Percentiles rank a stretch among this genome's conserved stretches.
Conservation (phyloP, 305 asterid species). For the Solanum hybrid region DNA sequence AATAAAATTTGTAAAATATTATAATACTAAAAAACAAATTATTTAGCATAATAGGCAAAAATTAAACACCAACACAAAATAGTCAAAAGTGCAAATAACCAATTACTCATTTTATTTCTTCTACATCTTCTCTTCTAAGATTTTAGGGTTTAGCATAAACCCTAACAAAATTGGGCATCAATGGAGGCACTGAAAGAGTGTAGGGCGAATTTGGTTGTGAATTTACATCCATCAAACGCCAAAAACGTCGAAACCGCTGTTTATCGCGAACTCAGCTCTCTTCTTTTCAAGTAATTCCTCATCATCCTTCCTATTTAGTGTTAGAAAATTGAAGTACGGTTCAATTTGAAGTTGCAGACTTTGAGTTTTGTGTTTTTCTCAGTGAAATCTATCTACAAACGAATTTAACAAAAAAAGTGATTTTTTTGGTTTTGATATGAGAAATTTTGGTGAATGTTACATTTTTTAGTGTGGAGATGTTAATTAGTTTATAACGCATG, state of each 20-base stretch:
- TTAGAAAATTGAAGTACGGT: background rate
- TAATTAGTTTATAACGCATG: background rate
- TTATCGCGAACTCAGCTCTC: slow-evolving; percentile 1
- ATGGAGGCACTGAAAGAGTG: slow-evolving; percentile 7
- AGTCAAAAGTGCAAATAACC: background rate
- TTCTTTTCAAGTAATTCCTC: slow-evolving; percentile 8
- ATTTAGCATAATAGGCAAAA: background rate
- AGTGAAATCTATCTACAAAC: background rate
- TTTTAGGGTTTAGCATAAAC: background rate
- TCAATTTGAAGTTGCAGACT: background rate
- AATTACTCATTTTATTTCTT: background rate
- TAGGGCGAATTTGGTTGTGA: background rate
- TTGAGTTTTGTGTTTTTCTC: background rate
- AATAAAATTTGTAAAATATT: background rate
- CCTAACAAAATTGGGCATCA: background rate
- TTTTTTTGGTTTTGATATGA: background rate
- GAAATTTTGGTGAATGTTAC: background rate
- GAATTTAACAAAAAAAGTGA: background rate
- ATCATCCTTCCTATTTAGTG: background rate
- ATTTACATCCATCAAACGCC: slow-evolving; percentile 1
- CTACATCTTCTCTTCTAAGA: background rate
- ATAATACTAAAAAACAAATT: background rate
- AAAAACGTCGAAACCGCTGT: background rate
- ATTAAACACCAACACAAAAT: background rate
- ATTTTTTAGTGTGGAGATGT: background rate